Percentiles rank a stretch among this genome's conserved stretches.
These are phyloP conservation scores for Colletotrichum sp. DNA, from an alignment of 2,329 filamentous ascomycete species.

Conservation along the genomic window DNA sequence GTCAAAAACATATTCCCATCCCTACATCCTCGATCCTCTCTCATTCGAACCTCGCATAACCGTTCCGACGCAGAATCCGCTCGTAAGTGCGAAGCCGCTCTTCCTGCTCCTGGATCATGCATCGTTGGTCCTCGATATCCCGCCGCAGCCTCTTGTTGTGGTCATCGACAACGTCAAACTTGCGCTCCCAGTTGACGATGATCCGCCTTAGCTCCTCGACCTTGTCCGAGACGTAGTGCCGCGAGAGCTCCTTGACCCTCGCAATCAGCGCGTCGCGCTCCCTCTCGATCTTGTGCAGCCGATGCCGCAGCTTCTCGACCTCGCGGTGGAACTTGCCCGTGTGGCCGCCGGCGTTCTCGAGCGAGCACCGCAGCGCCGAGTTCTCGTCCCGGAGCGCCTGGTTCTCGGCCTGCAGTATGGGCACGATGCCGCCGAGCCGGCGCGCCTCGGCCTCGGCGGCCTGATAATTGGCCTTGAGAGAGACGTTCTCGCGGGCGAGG, in stretches of 20 bases:
- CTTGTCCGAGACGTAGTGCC: constrained; percentile 32
- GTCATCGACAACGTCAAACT: constrained; percentile 23
- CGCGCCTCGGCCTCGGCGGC: constrained; percentile 39
- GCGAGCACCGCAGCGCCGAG: constrained; percentile 39
- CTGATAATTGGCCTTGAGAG: constrained; percentile 40
- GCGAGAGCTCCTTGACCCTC: constrained; percentile 38
- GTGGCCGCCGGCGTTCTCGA: constrained; percentile 36
- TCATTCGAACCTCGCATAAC: constrained; percentile 11
- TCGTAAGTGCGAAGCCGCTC: constrained; percentile 25
- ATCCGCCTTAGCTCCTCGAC: constrained; percentile 36
- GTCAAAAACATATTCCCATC: background rate
- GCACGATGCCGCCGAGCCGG: constrained; percentile 36
- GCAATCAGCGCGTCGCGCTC: constrained; percentile 40
- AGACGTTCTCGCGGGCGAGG: constrained; percentile 33
- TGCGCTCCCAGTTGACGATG: constrained; percentile 37
- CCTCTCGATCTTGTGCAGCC: constrained; percentile 38
- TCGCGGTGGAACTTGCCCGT: constrained; percentile 35
- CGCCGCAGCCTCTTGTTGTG: constrained; percentile 18
- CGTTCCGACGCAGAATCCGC: constrained; percentile 26
- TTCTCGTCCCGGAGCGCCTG: constrained; percentile 42
- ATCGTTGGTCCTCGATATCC: constrained; percentile 15
- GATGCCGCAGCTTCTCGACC: constrained; percentile 36
- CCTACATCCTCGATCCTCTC: background rate
- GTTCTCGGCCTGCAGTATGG: constrained; percentile 42
- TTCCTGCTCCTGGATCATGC: constrained; percentile 13